These are phyloP conservation scores for Aureobasidium sp. DNA, from an alignment of 2,329 filamentous ascomycete genomes.

Conservation along the genomic window DNA sequence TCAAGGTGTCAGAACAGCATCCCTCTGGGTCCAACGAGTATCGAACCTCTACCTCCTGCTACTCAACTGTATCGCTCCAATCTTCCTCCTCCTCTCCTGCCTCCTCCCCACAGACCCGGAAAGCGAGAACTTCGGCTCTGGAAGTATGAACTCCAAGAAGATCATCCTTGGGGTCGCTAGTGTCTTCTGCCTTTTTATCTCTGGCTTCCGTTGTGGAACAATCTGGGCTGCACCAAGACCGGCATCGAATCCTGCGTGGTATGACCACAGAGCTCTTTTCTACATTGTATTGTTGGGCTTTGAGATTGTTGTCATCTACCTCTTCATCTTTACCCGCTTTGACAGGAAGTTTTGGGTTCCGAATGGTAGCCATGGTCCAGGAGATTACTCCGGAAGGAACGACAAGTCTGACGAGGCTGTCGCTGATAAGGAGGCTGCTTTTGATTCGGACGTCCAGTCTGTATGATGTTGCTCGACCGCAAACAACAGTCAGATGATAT, in stretches of 20 bases:
- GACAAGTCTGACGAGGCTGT: background rate
- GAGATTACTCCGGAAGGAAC: background rate
- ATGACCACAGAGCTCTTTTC: conserved; percentile 22
- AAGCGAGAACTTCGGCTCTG: conserved; percentile 15
- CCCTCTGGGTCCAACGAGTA: conserved; percentile 1
- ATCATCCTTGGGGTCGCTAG: conserved; percentile 17
- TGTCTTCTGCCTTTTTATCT: conserved; percentile 17
- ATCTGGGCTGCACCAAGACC: conserved; percentile 21
- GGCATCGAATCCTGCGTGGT: conserved; percentile 23
- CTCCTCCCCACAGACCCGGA: conserved; percentile 13
- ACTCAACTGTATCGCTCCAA: conserved; percentile 2
- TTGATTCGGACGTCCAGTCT: background rate
- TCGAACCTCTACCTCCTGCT: conserved; percentile 9
- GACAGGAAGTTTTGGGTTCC: conserved; percentile 24
- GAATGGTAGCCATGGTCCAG: background rate
- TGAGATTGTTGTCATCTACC: conserved; percentile 24
- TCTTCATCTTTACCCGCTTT: conserved; percentile 20
- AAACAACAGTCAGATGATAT: no score
- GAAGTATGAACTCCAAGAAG: conserved; percentile 17
- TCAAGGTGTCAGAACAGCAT: background rate
- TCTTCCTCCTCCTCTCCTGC: conserved; percentile 21
- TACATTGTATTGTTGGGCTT: conserved; percentile 23
- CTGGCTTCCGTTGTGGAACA: conserved; percentile 22
- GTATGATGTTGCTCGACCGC: background rate
- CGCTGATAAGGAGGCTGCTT: background rate